Base-by-base conservation (phyloP, 2,329 filamentous ascomycete species). In the Ophiostoma piceae region DNA sequence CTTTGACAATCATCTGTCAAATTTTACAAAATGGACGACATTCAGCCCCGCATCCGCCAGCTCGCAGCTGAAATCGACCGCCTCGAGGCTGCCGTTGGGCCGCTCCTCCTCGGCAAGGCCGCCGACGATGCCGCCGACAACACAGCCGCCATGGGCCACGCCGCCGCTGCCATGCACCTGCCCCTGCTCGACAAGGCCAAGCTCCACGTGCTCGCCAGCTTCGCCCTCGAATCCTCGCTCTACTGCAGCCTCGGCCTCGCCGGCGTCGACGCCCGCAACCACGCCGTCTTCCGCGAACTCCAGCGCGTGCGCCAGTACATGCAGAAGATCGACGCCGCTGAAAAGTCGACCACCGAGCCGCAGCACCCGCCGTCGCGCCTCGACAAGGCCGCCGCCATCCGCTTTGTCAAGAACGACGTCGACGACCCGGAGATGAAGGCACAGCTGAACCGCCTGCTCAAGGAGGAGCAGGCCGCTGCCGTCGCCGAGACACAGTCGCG, bases 161-260 rank as follows among this genome's bases (percentile, higher is more conserved):
- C 87, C 67, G 87, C 89, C 57, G 86, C 87, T 70, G 88, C 92
- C 5, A 89, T 88, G 69, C 92, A 92, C 77, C 84, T 98, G 37
- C 94, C 94, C 1, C 84, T 98, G n/a, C 84, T 99, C 72, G 94
- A 98, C 82, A 94, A 92, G 81, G 93, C 95, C 8, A 97, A 98
- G 81, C 88, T 97, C 71, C 92, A 96, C 77, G 89, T 95, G n/a
- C 84, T 96, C 26, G 84, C 90, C 68, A 90, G 92, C 22, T 99
- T 98, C 78, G 87, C 94, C 0, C 89, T 99, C 73, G 94, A 98
- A 77, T 96, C 94, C 0, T 82, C 97, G 11, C 82, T 99, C 8
- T 98, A 96, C 79, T 91, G 91, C 93, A 80, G 73, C 72, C 83
- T 99, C 29, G 88, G 89, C 72, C 85, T 97, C 9, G 89, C 92